Evolutionary conservation across 2,329 filamentous ascomycete genomes (phyloP), one percentile per base, ranked within the genome.

Genomic region (Colletotrichum falcatum): DNA sequence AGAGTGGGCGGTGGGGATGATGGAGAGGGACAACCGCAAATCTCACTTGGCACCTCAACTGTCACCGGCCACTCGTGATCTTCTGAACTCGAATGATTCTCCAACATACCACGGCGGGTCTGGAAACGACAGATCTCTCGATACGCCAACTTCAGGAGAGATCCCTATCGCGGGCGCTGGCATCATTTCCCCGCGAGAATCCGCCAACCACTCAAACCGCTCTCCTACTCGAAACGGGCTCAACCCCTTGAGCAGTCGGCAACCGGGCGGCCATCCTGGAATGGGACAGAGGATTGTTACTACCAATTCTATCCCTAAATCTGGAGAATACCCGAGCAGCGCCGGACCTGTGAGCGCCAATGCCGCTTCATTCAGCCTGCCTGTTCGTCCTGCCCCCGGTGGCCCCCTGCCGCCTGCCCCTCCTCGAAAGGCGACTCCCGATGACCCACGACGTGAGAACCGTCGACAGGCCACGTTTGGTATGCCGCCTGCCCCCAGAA

Each of bases 11-110:
- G 90, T 97, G 59, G 91, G 93, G 76, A 89, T 98, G 86, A 95
- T 98, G 89, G 95, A 98, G 79, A 90, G 92, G 76, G 93, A 98
- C 81, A 97, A 98, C 81, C 93, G 96, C 79, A 97, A 97, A 81
- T 97, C 95, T 35, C 95, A 98, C 79, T 88, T 98, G 46, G 93
- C 91, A 20, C 94, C 94, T 42, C 91, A 93, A 76, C 85, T 93
- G 51, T 93, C 92, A 14, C 94, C 94, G 1, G 89, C 92, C 11
- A 94, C 93, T 1, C 91, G 93, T 77, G 92, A 94, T 14, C 87
- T 95, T 42, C 87, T 94, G 58, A 89, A 91, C 70, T 87, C 87
- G 33, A 85, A 82, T 74, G 89, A 91, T 75, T 91, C 89, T 14
- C 88, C 89, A 8, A 88, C 83, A 70, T 79, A 77, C 78, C 74